Conservation (phyloP, 257 asterid species). For the Solanum sitiens region DNA sequence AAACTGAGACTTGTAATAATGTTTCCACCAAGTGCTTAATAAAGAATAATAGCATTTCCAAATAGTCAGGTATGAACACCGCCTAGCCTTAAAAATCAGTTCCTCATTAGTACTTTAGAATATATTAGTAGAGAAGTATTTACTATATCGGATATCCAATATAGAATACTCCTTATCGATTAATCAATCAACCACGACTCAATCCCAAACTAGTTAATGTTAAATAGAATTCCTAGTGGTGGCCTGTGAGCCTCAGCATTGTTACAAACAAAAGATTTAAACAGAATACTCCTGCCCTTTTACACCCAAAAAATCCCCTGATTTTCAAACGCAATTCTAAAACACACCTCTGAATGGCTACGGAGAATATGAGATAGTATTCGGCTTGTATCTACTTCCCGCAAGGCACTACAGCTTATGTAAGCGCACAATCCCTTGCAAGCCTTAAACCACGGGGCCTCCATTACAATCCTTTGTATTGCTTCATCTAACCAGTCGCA, state of each 20-base stretch:
- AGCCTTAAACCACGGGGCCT: constrained; percentile 89
- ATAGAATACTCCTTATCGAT: background rate
- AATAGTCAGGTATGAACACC: background rate
- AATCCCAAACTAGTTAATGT: background rate
- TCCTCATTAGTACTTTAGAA: background rate
- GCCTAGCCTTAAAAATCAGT: background rate
- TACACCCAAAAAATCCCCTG: background rate
- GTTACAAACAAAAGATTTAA: background rate
- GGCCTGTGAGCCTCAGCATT: background rate
- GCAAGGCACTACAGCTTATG: constrained; percentile 64
- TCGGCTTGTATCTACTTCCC: constrained; percentile 85
- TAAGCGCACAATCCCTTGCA: constrained; percentile 83
- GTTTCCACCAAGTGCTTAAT: background rate
- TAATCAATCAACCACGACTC: background rate
- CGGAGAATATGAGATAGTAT: constrained; percentile 43
- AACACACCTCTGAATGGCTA: constrained; percentile 33
- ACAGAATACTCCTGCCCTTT: background rate
- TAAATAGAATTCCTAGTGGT: background rate
- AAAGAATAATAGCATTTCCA: background rate
- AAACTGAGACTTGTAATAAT: background rate
- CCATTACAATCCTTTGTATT: constrained; percentile 60
- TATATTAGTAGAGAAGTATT: background rate
- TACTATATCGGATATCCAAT: background rate
- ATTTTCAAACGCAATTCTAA: background rate
- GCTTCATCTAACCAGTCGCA: constrained; percentile 48